Conservation (phyloP, 2,329 filamentous ascomycete species). For the Aspergillus novofumigatus region DNA sequence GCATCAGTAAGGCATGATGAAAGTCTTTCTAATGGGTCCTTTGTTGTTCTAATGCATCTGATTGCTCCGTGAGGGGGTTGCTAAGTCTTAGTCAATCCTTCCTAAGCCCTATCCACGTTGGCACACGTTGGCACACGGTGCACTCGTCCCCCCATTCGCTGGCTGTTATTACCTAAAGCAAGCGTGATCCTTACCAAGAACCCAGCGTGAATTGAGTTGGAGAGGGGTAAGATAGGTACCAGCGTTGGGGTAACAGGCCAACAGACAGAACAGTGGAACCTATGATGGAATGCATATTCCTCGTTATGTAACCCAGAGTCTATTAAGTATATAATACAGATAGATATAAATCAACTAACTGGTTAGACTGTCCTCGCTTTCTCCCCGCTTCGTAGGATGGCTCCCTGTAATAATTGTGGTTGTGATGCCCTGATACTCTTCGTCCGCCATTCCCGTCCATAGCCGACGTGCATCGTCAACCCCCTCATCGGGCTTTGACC, state of each 20-base stretch:
- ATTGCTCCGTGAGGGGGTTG: background rate
- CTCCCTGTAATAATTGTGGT: conserved; percentile 19
- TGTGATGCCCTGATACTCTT: conserved; percentile 20
- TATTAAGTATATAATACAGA: background rate
- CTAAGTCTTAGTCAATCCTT: background rate
- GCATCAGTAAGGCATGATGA: background rate
- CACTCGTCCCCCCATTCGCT: too few relatives aligned
- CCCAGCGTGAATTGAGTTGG: background rate
- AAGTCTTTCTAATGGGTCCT: background rate
- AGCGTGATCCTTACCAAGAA: background rate
- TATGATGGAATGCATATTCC: too few relatives aligned
- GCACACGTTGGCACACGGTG: background rate
- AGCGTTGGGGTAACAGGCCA: too few relatives aligned
- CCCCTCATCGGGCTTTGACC: conserved; percentile 3
- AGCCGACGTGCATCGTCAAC: conserved; percentile 10
- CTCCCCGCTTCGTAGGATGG: conserved; percentile 1
- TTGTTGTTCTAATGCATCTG: background rate
- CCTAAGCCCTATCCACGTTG: background rate
- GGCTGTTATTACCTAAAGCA: background rate
- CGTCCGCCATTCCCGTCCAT: conserved; percentile 16
- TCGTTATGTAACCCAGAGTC: background rate
- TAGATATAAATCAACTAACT: background rate
- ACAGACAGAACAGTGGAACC: background rate
- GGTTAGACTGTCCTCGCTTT: conserved; percentile 20
- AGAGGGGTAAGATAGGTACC: too few relatives aligned